Evolutionary conservation across 768 basidiomycete species (phyloP), one percentile per base, ranked within the genome.

Genomic region (Trametes sanguinea): DNA sequence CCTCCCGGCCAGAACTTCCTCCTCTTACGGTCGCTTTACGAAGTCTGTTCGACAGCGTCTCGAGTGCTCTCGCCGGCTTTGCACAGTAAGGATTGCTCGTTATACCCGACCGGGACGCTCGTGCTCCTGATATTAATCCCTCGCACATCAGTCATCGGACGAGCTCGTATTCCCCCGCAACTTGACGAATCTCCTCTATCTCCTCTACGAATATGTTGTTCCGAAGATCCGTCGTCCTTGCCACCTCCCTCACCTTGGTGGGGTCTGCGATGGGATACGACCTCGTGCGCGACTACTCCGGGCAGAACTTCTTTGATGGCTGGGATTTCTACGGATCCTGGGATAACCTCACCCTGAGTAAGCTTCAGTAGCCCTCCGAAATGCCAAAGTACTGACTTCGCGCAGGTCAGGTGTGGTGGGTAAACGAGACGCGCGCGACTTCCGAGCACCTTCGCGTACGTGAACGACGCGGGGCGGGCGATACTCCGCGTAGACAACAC

Each of bases 401-500:
- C 46, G 0, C 63, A 87, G 89, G 88, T 43, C 84, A 89, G 65
- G 86, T 84, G 16, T 83, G 82, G 44, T 90, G 81, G 77, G 76
- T 86, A 16, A 79, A 81, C 65, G 69, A 76, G 54, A 72, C 76
- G 2, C 75, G 76, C 22, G 87, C 86, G 1, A 72, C 73, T 10
- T 69, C 76, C 7, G 76, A 82, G 62, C 68, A 77, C 1, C 76
- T 92, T n/a, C n/a, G 84, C 85, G 3, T 90, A 82, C 67, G 71
- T 89, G 65, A 86, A 88, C 64, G 67, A 67, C 44, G 79, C 79
- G 1, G 85, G 88, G 6, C 83, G 87, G 58, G 87, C 85, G 6
- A 80, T 94, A 62, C 76, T 94, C 51, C 85, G 81, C 67, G 90
- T 93, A 6, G 91, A 93, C 77, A 90, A 91, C 68, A 73, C 75